Conservation (phyloP, 495 filamentous ascomycete species). For the Ramalina intermedia region DNA sequence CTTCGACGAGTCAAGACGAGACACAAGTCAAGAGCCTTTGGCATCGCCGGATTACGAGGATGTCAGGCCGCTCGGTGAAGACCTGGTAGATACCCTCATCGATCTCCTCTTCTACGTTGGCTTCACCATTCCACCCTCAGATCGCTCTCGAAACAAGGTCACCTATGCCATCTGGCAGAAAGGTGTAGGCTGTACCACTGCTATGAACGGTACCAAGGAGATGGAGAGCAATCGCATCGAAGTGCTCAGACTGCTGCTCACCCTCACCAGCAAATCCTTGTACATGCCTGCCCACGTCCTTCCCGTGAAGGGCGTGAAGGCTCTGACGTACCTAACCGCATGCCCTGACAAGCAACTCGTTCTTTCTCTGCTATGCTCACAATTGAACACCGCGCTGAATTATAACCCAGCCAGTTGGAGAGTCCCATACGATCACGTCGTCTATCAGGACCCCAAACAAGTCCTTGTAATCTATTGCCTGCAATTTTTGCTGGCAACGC, state of each 20-base stretch:
- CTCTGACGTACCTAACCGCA: slow-evolving; percentile 79
- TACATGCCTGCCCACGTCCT: slow-evolving; percentile 72
- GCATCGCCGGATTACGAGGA: slow-evolving; percentile 51
- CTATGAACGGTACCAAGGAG: slow-evolving; percentile 76
- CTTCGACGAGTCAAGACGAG: slow-evolving; percentile 59
- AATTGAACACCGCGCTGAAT: slow-evolving; percentile 94
- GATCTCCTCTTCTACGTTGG: slow-evolving; percentile 86
- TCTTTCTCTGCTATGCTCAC: slow-evolving; percentile 74
- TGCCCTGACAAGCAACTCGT: slow-evolving; percentile 85
- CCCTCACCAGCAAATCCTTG: slow-evolving; percentile 78
- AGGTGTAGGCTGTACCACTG: slow-evolving; percentile 86
- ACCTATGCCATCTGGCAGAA: slow-evolving; percentile 96
- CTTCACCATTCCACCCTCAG: slow-evolving; percentile 60
- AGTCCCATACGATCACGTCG: slow-evolving; percentile 85
- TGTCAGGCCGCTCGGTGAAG: slow-evolving; percentile 78
- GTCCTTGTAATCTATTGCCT: slow-evolving; percentile 82
- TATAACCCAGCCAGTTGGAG: slow-evolving; percentile 94
- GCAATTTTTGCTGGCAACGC: slow-evolving; percentile 73
- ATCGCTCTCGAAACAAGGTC: slow-evolving; percentile 62
- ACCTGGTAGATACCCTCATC: slow-evolving; percentile 79
- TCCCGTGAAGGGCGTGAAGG: slow-evolving; percentile 71
- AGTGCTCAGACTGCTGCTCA: slow-evolving; percentile 73
- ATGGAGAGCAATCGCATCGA: slow-evolving; percentile 86
- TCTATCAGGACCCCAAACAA: slow-evolving; percentile 88
- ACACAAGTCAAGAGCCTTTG: slow-evolving; percentile 31